A percentile compares a stretch with the other conserved stretches of the same genome.
Evolutionary conservation across 2,329 filamentous ascomycete genomes (phyloP).

Genomic region (Pseudocercospora vitis): DNA sequence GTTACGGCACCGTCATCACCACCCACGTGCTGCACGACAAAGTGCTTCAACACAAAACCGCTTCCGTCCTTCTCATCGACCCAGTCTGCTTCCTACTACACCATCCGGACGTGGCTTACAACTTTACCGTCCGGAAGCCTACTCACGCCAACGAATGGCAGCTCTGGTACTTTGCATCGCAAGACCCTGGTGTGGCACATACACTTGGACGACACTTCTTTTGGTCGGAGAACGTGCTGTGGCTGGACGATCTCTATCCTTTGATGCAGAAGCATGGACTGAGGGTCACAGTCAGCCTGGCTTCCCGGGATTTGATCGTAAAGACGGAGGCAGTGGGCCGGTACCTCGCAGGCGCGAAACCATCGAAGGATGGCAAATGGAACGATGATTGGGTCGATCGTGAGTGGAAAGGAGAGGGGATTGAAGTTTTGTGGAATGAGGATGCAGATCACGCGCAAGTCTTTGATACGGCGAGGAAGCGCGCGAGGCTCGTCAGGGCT

Average conservation of each 20-base stretch:
- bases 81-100: conserved; percentile 68
- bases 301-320: conserved; percentile 64
- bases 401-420: conserved; percentile 41
- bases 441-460: conserved; percentile 66
- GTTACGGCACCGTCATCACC: conserved; percentile 62
- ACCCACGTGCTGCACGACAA: conserved; percentile 60
- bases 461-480: conserved; percentile 45
- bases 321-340: conserved; percentile 58
- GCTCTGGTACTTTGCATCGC: conserved; percentile 69
- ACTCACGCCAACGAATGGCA: conserved; percentile 65
- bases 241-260: conserved; percentile 62
- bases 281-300: conserved; percentile 58
- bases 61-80: conserved; percentile 56
- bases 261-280: conserved; percentile 33
- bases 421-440: conserved; percentile 62
- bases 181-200: conserved; percentile 65
- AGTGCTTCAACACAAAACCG: conserved; percentile 47
- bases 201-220: conserved; percentile 66
- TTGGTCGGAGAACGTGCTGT: conserved; percentile 69
- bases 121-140: conserved; percentile 57
- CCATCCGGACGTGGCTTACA: conserved; percentile 68
- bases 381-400: conserved; percentile 34
- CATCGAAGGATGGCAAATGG: conserved; percentile 25
- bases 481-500: conserved; percentile 13
- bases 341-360: conserved; percentile 49